Conservation (phyloP, 2,329 filamentous ascomycete species). For the Phialocephala subalpina region DNA sequence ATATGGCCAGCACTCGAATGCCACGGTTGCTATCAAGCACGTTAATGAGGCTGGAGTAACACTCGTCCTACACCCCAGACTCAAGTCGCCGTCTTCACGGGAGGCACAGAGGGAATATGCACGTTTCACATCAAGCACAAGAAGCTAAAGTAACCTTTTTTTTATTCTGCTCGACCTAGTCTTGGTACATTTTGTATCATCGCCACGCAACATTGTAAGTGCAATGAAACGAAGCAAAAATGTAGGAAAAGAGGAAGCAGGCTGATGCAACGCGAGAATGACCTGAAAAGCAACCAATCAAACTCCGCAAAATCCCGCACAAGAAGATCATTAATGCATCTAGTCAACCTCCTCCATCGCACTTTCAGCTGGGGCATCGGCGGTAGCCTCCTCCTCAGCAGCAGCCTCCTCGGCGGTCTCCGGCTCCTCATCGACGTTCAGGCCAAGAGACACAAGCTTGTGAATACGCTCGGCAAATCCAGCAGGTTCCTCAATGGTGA, state of each 20-base stretch:
- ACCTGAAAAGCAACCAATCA: conserved; percentile 40
- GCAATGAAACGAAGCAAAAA: conserved; percentile 20
- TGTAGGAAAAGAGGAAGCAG: conserved; percentile 29
- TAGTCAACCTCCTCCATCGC: conserved; percentile 99
- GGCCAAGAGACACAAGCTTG: conserved; percentile 97
- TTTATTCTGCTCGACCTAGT: conserved; percentile 24
- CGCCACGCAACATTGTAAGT: conserved; percentile 18
- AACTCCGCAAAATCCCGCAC: conserved; percentile 41
- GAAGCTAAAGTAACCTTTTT: conserved; percentile 22
- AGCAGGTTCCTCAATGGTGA: conserved; percentile 99
- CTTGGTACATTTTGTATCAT: conserved; percentile 29
- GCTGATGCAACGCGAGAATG: conserved; percentile 36
- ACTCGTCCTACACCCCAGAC: neutral
- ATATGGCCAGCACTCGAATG: neutral
- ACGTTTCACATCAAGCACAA: conserved; percentile 11
- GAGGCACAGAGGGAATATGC: neutral
- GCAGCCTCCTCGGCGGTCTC: conserved; percentile 72
- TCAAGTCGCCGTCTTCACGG: conserved; percentile 1
- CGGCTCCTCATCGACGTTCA: conserved; percentile 96
- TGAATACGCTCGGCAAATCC: conserved; percentile 99
- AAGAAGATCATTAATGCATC: conserved; percentile 41
- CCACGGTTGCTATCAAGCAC: neutral
- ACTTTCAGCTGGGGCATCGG: conserved; percentile 70
- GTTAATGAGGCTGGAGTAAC: neutral
- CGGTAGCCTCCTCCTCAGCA: conserved; percentile 63